Evolutionary conservation across 2,329 filamentous ascomycete genomes (phyloP), one percentile per base, ranked within the genome.

Genomic region (Myriosclerotinia curreyana): DNA sequence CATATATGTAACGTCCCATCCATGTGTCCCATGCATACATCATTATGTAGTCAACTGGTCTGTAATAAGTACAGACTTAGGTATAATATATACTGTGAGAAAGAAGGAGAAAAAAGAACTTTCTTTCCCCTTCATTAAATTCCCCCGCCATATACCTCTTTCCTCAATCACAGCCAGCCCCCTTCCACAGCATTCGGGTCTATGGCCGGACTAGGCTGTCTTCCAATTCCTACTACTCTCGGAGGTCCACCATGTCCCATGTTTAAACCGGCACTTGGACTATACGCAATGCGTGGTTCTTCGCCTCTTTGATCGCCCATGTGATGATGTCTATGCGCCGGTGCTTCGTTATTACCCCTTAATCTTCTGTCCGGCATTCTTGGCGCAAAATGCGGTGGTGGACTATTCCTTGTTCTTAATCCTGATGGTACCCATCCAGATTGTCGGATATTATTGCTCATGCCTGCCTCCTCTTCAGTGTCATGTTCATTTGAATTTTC

Each of bases 381-480:
- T 5, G 28, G 8, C 9, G 42, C 55, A 11, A 42, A 48, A 25
- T 59, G 42, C 5, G 42, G 42, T 11, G 55, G 48, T 1, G 55
- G 55, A 17, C 42, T 59, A 25, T 59, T 14, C 36, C 55, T 36
- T 1, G 55, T 59, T 34, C 55, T 31, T 4, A 59, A 46, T 5
- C 55, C 55, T 3, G 44, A 59, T 31, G 55, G 55, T 25, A 48
- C 42, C 55, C 55, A 59, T 25, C 55, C 55, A 3, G 55, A 49
- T 49, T 59, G 55, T 2, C 28, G 42, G 28, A 59, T 38, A 17
- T 59, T 48, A n/a, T 59, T 48, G n/a, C 55, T 59, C 20, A 4
- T 34, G 11, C 28, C 31, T 17, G 20, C 42, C 48, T 12, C 28
- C 22, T 36, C 55, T 59, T 49, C 55, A 20, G n/a, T 12, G 48